Base-by-base conservation (phyloP, 495 filamentous ascomycete genomes). In the Zalerion maritima region DNA sequence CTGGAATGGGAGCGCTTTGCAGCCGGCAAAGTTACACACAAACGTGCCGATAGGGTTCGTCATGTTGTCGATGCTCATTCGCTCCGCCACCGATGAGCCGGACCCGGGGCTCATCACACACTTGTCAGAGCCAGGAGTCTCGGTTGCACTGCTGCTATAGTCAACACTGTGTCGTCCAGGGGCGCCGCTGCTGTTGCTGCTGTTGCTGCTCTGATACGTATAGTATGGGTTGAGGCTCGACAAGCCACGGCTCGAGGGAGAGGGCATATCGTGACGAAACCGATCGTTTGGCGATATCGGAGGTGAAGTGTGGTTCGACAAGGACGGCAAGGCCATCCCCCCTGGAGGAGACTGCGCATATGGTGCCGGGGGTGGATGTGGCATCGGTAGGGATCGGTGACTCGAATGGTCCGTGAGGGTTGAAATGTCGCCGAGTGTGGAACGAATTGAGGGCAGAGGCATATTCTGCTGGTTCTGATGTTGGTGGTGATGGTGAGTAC, bases 1-100 rank as follows among this genome's bases (percentile, higher is more conserved):
- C 52, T 93, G 85, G 43, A 97, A 97, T 4, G 89, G 81, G 12
- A 69, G 50, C 23, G 86, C 87, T 14, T 45, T 85, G 45, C 89
- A 97, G 6, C 77, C 80, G 1, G 64, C 58, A 64, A 69, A 67
- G n/a, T 60, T 64, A 50, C 80, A 85, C n/a, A n/a, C n/a, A n/a
- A n/a, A n/a, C n/a, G n/a, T n/a, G n/a, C n/a, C n/a, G 21, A 37
- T 45, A 15, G 55, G 58, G 32, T 58, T 57, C 14, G 55, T 58
- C 23, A 58, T 50, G 15, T 53, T 48, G 25, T 69, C 63, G 21
- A 67, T 60, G 31, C 63, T 64, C 58, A 69, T 64, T 18, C 50
- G 43, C 25, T 68, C 63, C n/a, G 49, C 47, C 18, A 50, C 50
- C 4, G 55, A 43, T 15, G 37, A 32, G 5, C 51, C 53, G 10